phyloP scores from a whole-genome alignment of 495 filamentous ascomycete genomes.

The Penicilliopsis zonata region DNA sequence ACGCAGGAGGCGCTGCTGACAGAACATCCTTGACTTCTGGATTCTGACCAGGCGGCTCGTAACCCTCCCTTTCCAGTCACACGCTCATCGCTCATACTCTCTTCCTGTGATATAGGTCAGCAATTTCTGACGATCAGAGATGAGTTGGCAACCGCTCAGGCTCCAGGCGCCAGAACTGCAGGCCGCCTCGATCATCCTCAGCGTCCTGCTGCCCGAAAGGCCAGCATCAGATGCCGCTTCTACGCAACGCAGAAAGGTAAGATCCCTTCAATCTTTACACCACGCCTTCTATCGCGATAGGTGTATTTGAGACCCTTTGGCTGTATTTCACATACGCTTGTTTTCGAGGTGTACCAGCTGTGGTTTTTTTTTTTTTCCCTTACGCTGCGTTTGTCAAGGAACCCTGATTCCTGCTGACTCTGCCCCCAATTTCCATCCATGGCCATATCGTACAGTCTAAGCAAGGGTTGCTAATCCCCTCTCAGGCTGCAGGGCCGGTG shows the following conservation, averaged over 20 bases:
- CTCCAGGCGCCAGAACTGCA: neutral
- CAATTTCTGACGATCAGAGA: neutral
- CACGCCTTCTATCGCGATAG: neutral
- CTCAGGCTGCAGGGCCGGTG: constrained; percentile 29
- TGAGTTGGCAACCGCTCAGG: constrained; percentile 1
- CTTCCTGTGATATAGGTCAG: constrained; percentile 1
- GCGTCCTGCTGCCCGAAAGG: neutral
- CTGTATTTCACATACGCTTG: neutral
- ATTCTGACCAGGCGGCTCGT: neutral
- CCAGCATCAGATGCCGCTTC: constrained; percentile 2
- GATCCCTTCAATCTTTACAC: neutral
- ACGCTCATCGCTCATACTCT: constrained; percentile 1
- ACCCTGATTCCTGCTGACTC: too few species aligned
- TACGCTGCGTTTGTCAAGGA: neutral
- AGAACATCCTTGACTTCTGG: neutral
- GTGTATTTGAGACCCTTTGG: neutral
- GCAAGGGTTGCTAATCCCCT: constrained; percentile 10
- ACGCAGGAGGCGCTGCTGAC: neutral
- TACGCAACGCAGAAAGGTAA: neutral
- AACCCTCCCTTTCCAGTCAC: constrained; percentile 2
- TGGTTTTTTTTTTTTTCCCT: neutral
- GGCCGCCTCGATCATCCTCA: neutral
- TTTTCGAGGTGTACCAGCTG: neutral
- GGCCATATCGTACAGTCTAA: too few species aligned
- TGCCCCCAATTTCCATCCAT: too few species aligned